Conservation (phyloP, 768 basidiomycete species). For the Xerocomus spinulosus region DNA sequence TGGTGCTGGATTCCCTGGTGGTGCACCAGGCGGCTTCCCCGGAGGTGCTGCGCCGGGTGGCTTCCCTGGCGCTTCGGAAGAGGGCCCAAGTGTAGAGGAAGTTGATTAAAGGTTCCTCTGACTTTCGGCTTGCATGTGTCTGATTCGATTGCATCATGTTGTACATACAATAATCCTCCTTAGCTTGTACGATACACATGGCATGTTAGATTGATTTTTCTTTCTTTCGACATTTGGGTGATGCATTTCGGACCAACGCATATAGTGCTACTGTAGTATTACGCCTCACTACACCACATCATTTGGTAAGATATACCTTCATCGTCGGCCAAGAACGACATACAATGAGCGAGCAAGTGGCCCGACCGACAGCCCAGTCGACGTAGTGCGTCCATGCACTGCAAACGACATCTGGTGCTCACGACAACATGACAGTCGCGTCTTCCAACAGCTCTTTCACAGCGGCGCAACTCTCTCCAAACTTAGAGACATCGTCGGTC, state of each 20-base stretch:
- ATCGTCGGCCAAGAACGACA: too few relatives aligned
- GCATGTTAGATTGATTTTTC: slow-evolving; percentile 28
- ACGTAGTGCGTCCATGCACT: slow-evolving; percentile 23
- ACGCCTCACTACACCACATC: too few relatives aligned
- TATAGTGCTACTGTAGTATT: too few relatives aligned
- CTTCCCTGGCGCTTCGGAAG: slow-evolving; percentile 66
- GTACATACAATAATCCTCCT: slow-evolving; percentile 28
- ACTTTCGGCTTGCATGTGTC: slow-evolving; percentile 22
- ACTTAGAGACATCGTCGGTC: slow-evolving; percentile 61
- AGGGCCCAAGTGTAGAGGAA: slow-evolving; percentile 89
- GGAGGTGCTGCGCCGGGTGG: slow-evolving; percentile 65
- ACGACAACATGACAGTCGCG: slow-evolving; percentile 29
- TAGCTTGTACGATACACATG: slow-evolving; percentile 28
- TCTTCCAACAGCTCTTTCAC: slow-evolving; percentile 46
- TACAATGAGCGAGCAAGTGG: slow-evolving; percentile 26
- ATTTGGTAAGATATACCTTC: too few relatives aligned
- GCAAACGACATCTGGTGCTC: background rate
- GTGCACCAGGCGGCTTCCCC: slow-evolving; percentile 48
- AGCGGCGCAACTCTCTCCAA: slow-evolving; percentile 54
- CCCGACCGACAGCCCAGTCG: slow-evolving; percentile 20
- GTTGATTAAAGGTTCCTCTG: slow-evolving; percentile 57
- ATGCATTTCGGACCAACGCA: too few relatives aligned
- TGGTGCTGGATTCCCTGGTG: slow-evolving; percentile 55
- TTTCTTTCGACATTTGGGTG: too few relatives aligned
- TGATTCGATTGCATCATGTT: slow-evolving; percentile 28